Base-by-base conservation (phyloP, 2,329 filamentous ascomycete species). In the Rugonectria rugulosa region DNA sequence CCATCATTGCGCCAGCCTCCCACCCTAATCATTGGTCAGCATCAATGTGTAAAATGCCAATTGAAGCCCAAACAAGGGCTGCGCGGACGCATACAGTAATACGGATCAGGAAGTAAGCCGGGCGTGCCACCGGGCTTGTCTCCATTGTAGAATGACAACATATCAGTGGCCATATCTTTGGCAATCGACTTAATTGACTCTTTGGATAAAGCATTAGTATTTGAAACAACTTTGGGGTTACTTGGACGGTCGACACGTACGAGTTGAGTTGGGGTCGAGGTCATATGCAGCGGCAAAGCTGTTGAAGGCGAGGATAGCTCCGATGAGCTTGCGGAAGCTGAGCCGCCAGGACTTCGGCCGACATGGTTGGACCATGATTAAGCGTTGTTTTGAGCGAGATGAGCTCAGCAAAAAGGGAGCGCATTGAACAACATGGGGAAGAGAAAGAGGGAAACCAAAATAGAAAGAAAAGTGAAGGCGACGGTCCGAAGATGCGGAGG, bases 1-100 rank as follows among this genome's bases (percentile, higher is more conserved):
- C 84, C 73, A 87, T 80, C 78, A 93, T 86, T 53, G 89, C 89
- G 47, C 90, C 90, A 10, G 81, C 88, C 74, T 90, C 88, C 90
- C 87, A 92, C 82, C 82, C 81, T 84, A 53, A 9, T 51, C 41
- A 14, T 36, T 27, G 15, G 42, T 64, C 44, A 50, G 24, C 24
- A 45, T 23, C 23, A 9, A 32, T 42, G 50, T 27, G 48, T 32
- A 20, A 15, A 29, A 20, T 23, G 36, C 36, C 52, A 46, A 29
- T 38, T 11, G 20, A 40, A 24, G 9, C 34, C 21, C 19, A 49
- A 37, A 21, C 32, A 17, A 15, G 27, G 36, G n/a, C 19, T 21
- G 17, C 4, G 37, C 12, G 7, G 36, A 17, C n/a, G 70, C 79
- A 64, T 70, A 82, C 81, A 84, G 67, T 83, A 85, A 57, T 84